Conservation (phyloP, 2,329 filamentous ascomycete species). For the Exophiala sideris region DNA sequence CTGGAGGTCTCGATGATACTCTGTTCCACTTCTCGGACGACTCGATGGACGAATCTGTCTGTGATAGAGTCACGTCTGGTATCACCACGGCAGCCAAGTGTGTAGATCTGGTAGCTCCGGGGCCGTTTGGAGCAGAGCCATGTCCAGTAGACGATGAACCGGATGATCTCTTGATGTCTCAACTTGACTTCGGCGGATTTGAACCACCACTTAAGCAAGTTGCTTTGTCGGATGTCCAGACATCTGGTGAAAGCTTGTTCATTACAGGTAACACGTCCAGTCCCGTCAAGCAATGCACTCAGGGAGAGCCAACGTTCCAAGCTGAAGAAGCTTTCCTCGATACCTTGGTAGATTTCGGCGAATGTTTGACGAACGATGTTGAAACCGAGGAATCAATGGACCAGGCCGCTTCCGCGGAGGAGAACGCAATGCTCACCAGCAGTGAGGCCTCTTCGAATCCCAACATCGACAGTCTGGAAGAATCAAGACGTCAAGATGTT, state of each 20-base stretch:
- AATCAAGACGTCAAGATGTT: neutral
- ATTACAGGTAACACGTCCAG: conserved; percentile 3
- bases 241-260: conserved; percentile 3
- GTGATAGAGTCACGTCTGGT: neutral
- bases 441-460: neutral
- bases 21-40: conserved; percentile 1
- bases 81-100: neutral
- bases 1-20: neutral
- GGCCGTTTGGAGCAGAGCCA: neutral
- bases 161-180: conserved; percentile 4
- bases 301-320: neutral
- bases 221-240: conserved; percentile 17
- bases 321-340: neutral
- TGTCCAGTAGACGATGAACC: neutral
- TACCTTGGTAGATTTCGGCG: neutral
- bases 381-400: neutral
- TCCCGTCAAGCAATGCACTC: neutral
- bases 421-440: neutral
- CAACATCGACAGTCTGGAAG: neutral
- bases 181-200: conserved; percentile 12
- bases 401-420: neutral
- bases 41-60: neutral
- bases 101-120: neutral
- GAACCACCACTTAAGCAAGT: conserved; percentile 19
- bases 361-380: neutral